Evolutionary conservation across 352 stramenopile species (phyloP), one percentile per base, ranked within the genome.

Genomic region (Phytophthora hibernalis): DNA sequence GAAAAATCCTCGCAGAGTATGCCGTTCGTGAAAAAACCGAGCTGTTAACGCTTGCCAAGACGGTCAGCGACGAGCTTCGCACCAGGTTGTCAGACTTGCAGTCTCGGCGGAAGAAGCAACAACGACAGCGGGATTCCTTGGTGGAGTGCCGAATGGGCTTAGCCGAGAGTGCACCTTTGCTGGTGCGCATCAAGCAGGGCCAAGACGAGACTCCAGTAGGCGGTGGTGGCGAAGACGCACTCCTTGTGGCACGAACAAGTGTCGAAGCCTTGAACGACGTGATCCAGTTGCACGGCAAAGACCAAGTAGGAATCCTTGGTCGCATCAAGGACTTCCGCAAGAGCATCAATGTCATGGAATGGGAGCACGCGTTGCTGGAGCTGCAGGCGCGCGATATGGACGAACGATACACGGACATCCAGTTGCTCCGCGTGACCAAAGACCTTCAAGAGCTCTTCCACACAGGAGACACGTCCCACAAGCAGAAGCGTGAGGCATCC

Each of bases 321-420:
- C 90, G 90, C 55, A 97, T 98, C 73, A 95, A 96, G 70, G 90
- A 98, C 56, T 98, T 98, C 50, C 86, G 91, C 35, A 97, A 98
- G 66, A 96, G 82, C 65, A 98, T 98, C 72, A 97, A 97, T 72
- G 85, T 96, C 57, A 97, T 98, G 88, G 84, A 98, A 66, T 98
- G 94, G 94, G 89, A 98, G 51, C 85, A 96, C 64, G 68, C 79
- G 9, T 83, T 93, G 53, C 68, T 98, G 24, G 74, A 91, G 18
- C 69, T 94, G 54, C 77, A 97, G 56, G 89, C 82, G 15, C 77
- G 80, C 11, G 90, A 98, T 74, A 89, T 94, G 70, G 88, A 98
- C 54, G 92, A 97, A 62, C 80, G 93, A 18, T 98, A 97, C 83
- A 97, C 85, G 7, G 94, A 98, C 70, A 87, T 98, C 37, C 93